Percentiles rank a stretch among this genome's conserved stretches.
Evolutionary conservation across 2,329 filamentous ascomycete species (phyloP).

Genomic region (Didymella keratinophila): DNA sequence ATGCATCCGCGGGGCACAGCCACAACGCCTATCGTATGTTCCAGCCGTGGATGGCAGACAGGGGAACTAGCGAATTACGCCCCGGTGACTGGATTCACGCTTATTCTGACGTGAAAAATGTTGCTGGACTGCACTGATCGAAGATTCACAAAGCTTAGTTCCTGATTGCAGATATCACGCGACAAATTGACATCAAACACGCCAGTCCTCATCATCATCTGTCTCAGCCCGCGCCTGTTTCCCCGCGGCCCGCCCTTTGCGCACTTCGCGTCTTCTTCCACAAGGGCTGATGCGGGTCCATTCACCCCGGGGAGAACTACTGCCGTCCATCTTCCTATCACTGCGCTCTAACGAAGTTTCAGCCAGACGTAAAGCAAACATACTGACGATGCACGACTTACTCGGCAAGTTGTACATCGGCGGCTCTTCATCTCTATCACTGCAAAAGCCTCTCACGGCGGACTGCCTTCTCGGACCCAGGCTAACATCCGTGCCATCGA

Average conservation of each 20-base stretch:
- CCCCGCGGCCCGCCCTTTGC: slow-evolving; percentile 9
- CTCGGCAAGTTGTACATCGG: neutral
- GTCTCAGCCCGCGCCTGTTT: slow-evolving; percentile 29
- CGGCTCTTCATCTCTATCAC: neutral
- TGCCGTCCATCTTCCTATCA: neutral
- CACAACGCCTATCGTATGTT: neutral
- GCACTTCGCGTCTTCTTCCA: neutral
- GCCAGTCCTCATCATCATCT: slow-evolving; percentile 26
- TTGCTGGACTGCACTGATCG: neutral
- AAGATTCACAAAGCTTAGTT: neutral
- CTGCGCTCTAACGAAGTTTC: neutral
- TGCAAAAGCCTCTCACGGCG: neutral
- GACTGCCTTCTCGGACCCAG: neutral
- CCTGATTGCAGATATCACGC: neutral
- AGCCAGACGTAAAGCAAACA: neutral
- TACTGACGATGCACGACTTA: slow-evolving; percentile 4
- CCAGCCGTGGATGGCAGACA: slow-evolving; percentile 1
- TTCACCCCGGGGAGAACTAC: too few relatives aligned
- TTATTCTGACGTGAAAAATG: slow-evolving; percentile 11
- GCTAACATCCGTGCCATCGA: neutral
- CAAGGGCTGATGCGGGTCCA: slow-evolving; percentile 6
- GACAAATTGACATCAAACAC: neutral
- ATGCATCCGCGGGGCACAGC: slow-evolving; percentile 1
- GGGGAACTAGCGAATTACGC: slow-evolving; percentile 9
- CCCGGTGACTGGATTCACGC: slow-evolving; percentile 5